Conservation (phyloP, 1,284 basidiomycete species). For the Naganishia cerealis region DNA sequence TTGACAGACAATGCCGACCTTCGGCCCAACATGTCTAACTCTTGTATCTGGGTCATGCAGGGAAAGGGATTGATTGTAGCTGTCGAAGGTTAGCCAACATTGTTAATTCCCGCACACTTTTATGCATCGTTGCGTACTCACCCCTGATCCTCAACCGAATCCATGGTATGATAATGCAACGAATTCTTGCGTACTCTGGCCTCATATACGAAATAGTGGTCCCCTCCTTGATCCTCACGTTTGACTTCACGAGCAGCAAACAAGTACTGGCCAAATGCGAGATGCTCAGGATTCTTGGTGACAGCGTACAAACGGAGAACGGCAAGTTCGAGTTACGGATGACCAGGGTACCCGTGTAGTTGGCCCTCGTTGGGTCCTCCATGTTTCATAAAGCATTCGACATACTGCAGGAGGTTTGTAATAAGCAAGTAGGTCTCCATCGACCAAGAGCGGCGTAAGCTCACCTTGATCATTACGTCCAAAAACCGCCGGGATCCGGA, state of each 20-base stretch:
- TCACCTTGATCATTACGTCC: conserved; percentile 45
- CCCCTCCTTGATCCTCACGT: conserved; percentile 37
- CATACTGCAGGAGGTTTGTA: conserved; percentile 33
- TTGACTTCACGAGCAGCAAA: conserved; percentile 38
- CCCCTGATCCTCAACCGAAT: conserved; percentile 35
- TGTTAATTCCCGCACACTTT: neutral
- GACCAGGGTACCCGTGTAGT: conserved; percentile 44
- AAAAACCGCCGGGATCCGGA: conserved; percentile 41
- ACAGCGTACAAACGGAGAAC: conserved; percentile 41
- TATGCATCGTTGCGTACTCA: conserved; percentile 29
- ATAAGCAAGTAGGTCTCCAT: conserved; percentile 3
- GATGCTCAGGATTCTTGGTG: conserved; percentile 41
- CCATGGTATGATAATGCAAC: conserved; percentile 32
- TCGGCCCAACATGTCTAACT: too few relatives aligned
- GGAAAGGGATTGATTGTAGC: conserved; percentile 42
- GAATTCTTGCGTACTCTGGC: conserved; percentile 37
- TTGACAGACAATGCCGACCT: neutral
- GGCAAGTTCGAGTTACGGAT: conserved; percentile 47
- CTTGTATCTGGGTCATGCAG: conserved; percentile 37
- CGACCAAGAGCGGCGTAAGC: neutral
- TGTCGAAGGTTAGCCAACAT: conserved; percentile 3
- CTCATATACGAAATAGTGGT: conserved; percentile 40
- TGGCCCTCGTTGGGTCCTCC: conserved; percentile 39
- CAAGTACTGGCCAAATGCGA: conserved; percentile 41
- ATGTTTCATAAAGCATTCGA: conserved; percentile 40